Evolutionary conservation across 2,329 filamentous ascomycete genomes (phyloP).

Genomic region (Cyanodermella asteris): DNA sequence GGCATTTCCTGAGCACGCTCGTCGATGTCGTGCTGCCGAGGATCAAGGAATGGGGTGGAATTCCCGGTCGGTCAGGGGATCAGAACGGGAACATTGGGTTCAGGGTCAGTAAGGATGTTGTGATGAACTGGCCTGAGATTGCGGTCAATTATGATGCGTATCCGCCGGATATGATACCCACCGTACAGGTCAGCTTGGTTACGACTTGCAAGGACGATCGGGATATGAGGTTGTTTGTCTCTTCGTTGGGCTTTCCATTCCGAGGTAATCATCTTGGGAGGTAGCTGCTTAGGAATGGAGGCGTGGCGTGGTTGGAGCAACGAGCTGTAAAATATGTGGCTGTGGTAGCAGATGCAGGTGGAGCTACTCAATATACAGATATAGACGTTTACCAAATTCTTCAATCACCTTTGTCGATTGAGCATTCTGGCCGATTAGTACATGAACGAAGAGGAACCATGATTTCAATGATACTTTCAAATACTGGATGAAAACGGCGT

Average conservation of each 20-base stretch:
- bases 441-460: too few relatives aligned
- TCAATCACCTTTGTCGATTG: too few relatives aligned
- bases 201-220: slow-evolving; percentile 69
- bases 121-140: slow-evolving; percentile 77
- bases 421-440: too few relatives aligned
- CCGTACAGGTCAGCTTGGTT: slow-evolving; percentile 62
- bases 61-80: slow-evolving; percentile 60
- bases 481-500: too few relatives aligned
- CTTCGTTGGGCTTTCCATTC: slow-evolving; percentile 57
- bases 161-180: slow-evolving; percentile 56
- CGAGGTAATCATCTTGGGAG: slow-evolving; percentile 53
- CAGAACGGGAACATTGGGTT: slow-evolving; percentile 70
- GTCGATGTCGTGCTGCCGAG: slow-evolving; percentile 77
- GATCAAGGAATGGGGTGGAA: slow-evolving; percentile 88
- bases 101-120: slow-evolving; percentile 52
- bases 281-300: too few relatives aligned
- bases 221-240: slow-evolving; percentile 57
- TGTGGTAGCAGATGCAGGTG: too few relatives aligned
- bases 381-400: too few relatives aligned
- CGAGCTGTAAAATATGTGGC: too few relatives aligned
- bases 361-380: too few relatives aligned
- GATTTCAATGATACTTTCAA: too few relatives aligned
- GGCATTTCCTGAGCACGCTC: slow-evolving; percentile 77
- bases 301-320: too few relatives aligned
- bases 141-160: slow-evolving; percentile 83